phyloP scores from a whole-genome alignment of 2,329 filamentous ascomycete genomes.

The Hymenoscyphus repandus region DNA sequence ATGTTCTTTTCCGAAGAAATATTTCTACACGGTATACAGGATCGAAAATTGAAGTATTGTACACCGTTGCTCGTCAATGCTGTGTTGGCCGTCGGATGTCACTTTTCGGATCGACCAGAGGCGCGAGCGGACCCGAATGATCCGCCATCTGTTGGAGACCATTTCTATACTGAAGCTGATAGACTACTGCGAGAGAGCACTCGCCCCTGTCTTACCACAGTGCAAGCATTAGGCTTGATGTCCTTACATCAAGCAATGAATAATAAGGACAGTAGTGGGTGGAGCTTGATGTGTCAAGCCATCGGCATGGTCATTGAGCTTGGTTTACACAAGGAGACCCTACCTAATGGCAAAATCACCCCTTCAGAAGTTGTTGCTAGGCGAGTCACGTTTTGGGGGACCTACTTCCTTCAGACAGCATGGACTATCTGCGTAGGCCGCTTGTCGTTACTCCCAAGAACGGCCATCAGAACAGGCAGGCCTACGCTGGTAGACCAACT shows the following conservation, averaged over 20 bases:
- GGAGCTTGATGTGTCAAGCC: conserved; percentile 61
- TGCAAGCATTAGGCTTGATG: conserved; percentile 71
- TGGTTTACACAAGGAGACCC: conserved; percentile 14
- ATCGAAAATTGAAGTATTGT: conserved; percentile 18
- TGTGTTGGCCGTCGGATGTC: conserved; percentile 51
- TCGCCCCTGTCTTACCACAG: conserved; percentile 60
- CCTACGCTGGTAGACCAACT: conserved; percentile 32
- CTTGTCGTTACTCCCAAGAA: conserved; percentile 41
- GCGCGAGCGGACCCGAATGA: conserved; percentile 56
- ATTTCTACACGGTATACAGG: conserved; percentile 17
- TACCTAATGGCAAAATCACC: conserved; percentile 24
- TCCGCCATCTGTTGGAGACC: conserved; percentile 64
- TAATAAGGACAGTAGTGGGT: conserved; percentile 66
- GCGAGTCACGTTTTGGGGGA: conserved; percentile 46
- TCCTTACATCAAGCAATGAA: conserved; percentile 67
- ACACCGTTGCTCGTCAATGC: conserved; percentile 38
- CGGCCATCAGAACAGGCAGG: conserved; percentile 43
- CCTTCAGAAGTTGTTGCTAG: conserved; percentile 40
- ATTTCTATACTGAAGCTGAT: conserved; percentile 67
- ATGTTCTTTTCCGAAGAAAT: conserved; percentile 53
- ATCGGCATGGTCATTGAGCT: conserved; percentile 59
- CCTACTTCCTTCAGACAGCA: conserved; percentile 41
- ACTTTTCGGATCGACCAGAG: conserved; percentile 60
- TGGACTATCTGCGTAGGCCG: conserved; percentile 43
- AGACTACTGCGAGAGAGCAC: conserved; percentile 53